Conservation (phyloP, 371 early-diverging fungal genomes). For the Mortierella sp. region DNA sequence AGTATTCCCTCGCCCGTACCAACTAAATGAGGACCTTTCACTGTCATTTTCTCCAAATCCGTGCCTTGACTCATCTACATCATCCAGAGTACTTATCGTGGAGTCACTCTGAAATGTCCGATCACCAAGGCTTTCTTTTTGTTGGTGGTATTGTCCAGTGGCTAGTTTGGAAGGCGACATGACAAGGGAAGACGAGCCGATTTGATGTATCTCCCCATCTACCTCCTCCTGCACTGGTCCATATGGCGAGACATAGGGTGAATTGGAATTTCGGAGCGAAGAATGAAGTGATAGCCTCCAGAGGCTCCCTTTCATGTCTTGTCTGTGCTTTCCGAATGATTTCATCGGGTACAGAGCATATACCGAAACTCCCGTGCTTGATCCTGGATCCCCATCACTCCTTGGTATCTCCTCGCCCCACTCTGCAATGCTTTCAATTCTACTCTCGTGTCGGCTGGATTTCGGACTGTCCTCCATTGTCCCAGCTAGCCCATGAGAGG, state of each 20-base stretch:
- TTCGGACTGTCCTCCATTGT: not conserved
- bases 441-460: slow-evolving; percentile 2
- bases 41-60: slow-evolving; percentile 23
- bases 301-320: slow-evolving; percentile 14
- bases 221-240: slow-evolving; percentile 19
- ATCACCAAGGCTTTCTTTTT: slow-evolving; percentile 7
- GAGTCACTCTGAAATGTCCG: slow-evolving; percentile 8
- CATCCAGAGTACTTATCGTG: slow-evolving; percentile 9
- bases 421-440: not conserved
- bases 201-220: slow-evolving; percentile 4
- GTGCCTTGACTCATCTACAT: slow-evolving; percentile 5
- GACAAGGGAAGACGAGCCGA: not conserved
- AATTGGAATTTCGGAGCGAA: slow-evolving; percentile 21
- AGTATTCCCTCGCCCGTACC: slow-evolving; percentile 45
- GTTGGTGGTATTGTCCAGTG: slow-evolving; percentile 2
- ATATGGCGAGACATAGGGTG: slow-evolving; percentile 18
- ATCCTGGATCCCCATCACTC: slow-evolving; percentile 17
- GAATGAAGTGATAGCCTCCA: slow-evolving; percentile 35
- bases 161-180: not conserved
- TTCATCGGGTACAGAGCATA: slow-evolving; percentile 1
- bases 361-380: not conserved
- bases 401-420: not conserved
- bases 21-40: slow-evolving; percentile 32
- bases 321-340: slow-evolving; percentile 23
- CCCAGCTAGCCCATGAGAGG: slow-evolving; percentile 2